These are phyloP conservation scores for Potentilla sterilis DNA, from an alignment of 306 rosid genomes.

Conservation along the genomic window DNA sequence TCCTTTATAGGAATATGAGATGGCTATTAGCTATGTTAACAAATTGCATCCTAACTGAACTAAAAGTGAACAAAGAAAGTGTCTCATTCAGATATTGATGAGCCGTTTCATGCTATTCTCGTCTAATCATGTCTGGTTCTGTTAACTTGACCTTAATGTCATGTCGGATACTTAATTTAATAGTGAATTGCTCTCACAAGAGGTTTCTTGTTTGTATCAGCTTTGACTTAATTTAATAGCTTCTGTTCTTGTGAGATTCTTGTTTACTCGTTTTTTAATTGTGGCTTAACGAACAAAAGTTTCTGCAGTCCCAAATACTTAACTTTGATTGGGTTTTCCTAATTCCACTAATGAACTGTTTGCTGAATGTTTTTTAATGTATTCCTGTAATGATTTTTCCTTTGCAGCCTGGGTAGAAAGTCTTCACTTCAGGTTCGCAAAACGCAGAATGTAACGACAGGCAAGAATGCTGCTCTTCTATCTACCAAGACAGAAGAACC, in stretches of 20 bases:
- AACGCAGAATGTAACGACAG: neutral
- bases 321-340: neutral
- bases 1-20: too few species aligned
- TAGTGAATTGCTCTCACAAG: neutral
- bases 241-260: neutral
- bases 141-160: neutral
- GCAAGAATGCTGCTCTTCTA: neutral
- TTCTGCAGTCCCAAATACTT: neutral
- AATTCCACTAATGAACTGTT: neutral
- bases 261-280: neutral
- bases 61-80: too few species aligned
- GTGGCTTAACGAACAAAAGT: neutral
- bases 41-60: too few species aligned
- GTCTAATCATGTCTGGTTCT: neutral
- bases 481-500: slow-evolving; percentile 22
- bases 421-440: neutral
- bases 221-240: neutral
- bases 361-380: neutral
- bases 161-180: neutral
- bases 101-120: neutral
- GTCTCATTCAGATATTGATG: too few species aligned
- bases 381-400: neutral
- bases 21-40: too few species aligned
- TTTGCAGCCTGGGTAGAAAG: neutral
- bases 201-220: neutral